These are phyloP conservation scores for Leucoagaricus sp. DNA, from an alignment of 1,284 basidiomycete species.

Conservation along the genomic window DNA sequence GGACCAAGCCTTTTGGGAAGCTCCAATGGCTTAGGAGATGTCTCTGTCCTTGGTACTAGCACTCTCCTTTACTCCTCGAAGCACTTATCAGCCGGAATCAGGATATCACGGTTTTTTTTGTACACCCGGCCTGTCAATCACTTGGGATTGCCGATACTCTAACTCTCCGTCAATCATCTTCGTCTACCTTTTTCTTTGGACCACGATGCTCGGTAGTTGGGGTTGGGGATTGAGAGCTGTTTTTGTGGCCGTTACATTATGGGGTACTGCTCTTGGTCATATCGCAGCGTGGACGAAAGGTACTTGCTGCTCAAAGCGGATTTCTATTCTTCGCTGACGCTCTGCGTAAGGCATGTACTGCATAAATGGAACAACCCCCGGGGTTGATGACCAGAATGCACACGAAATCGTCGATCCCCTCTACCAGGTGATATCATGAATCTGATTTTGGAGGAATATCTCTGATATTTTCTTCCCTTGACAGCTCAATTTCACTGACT, in stretches of 20 bases:
- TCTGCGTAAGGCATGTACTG: conserved; percentile 27
- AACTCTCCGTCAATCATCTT: too few species aligned
- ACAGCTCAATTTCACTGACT: conserved; percentile 29
- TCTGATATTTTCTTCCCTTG: conserved; percentile 2
- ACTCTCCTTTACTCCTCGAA: too few species aligned
- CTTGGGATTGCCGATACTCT: too few species aligned
- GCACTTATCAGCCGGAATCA: too few species aligned
- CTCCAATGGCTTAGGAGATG: too few species aligned
- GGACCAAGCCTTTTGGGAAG: too few species aligned
- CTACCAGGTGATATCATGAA: conserved; percentile 21
- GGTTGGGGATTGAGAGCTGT: neutral
- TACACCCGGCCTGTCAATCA: too few species aligned
- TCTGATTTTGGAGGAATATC: neutral
- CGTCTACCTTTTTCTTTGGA: too few species aligned
- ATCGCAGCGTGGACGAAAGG: conserved; percentile 30
- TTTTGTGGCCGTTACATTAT: neutral
- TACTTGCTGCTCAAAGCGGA: conserved; percentile 1
- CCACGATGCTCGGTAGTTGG: neutral
- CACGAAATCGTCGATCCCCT: conserved; percentile 31
- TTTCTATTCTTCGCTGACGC: neutral
- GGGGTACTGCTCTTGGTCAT: conserved; percentile 15
- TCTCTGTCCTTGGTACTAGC: too few species aligned
- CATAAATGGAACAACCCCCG: conserved; percentile 25
- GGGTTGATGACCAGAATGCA: conserved; percentile 25
- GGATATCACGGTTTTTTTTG: too few species aligned